Evolutionary conservation across 306 rosid species (phyloP).

Genomic region (Pueraria montana): DNA sequence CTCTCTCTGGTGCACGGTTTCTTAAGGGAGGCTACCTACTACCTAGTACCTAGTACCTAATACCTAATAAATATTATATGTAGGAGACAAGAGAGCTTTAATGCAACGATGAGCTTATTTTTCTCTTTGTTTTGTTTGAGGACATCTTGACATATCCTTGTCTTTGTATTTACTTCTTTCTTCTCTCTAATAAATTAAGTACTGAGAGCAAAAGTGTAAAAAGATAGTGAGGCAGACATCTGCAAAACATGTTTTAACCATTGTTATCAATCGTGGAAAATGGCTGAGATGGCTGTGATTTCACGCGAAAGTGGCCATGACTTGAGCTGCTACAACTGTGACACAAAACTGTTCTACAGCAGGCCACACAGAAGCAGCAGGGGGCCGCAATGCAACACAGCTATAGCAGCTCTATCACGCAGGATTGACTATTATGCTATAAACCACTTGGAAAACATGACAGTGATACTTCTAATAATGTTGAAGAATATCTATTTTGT

Average conservation of each 20-base stretch:
- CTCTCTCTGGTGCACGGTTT: not conserved
- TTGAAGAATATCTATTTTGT: slow-evolving; percentile 26
- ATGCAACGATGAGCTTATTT: not conserved
- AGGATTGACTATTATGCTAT: not conserved
- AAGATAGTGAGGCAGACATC: slow-evolving; percentile 6
- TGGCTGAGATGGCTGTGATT: not conserved
- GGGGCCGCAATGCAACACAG: not conserved
- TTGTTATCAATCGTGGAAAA: not conserved
- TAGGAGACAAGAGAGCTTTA: not conserved
- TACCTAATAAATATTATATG: not conserved
- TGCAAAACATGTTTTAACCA: slow-evolving; percentile 1
- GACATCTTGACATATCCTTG: not conserved
- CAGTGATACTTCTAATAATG: slow-evolving; percentile 18
- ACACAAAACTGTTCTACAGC: not conserved
- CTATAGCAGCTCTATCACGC: not conserved
- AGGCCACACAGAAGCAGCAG: not conserved
- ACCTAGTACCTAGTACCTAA: not conserved
- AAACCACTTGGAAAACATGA: slow-evolving; percentile 10
- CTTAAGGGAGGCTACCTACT: not conserved
- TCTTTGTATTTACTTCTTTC: not conserved
- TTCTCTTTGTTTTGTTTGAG: not conserved
- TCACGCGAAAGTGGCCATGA: not conserved
- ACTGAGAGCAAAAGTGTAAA: not conserved
- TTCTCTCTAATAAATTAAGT: slow-evolving; percentile 2
- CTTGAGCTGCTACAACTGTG: not conserved